Conservation (phyloP, 345 rosid species). For the Brassica nigra region DNA sequence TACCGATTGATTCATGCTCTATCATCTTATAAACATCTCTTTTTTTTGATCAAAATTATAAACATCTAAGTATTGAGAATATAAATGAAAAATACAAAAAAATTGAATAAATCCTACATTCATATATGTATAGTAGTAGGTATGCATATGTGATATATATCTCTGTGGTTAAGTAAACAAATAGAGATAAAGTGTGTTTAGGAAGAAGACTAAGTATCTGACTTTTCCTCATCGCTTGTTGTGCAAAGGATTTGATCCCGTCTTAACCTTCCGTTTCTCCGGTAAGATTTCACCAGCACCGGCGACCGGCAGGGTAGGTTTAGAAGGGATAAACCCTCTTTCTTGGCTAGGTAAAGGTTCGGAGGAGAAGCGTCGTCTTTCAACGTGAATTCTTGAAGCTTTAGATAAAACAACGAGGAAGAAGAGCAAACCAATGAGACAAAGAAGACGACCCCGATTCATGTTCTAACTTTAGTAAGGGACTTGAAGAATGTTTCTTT, state of each 20-base stretch:
- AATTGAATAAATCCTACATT: slow-evolving; percentile 23
- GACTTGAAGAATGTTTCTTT: slow-evolving; percentile 22
- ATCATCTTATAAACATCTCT: slow-evolving; percentile 15
- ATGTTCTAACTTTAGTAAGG: neutral
- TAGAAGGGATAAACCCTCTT: slow-evolving; percentile 35
- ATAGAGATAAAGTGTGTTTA: slow-evolving; percentile 5
- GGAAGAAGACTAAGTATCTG: slow-evolving; percentile 14
- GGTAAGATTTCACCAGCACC: slow-evolving; percentile 26
- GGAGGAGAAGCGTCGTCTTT: slow-evolving; percentile 11
- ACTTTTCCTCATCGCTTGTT: slow-evolving; percentile 27
- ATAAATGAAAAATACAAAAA: neutral
- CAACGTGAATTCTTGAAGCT: slow-evolving; percentile 33
- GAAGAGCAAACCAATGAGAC: slow-evolving; percentile 26
- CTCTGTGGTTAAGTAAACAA: slow-evolving; percentile 12
- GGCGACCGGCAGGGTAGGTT: neutral
- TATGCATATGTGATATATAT: slow-evolving; percentile 6
- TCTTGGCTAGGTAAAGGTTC: neutral
- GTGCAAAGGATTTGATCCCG: slow-evolving; percentile 42
- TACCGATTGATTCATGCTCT: neutral
- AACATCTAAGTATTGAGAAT: slow-evolving; percentile 10
- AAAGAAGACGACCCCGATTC: slow-evolving; percentile 32
- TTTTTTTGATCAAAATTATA: neutral
- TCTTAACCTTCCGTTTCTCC: slow-evolving; percentile 42
- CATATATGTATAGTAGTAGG: slow-evolving; percentile 2
- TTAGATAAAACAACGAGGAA: slow-evolving; percentile 20